Base-by-base conservation (phyloP, 2,329 filamentous ascomycete genomes). In the Colletotrichum agaves region DNA sequence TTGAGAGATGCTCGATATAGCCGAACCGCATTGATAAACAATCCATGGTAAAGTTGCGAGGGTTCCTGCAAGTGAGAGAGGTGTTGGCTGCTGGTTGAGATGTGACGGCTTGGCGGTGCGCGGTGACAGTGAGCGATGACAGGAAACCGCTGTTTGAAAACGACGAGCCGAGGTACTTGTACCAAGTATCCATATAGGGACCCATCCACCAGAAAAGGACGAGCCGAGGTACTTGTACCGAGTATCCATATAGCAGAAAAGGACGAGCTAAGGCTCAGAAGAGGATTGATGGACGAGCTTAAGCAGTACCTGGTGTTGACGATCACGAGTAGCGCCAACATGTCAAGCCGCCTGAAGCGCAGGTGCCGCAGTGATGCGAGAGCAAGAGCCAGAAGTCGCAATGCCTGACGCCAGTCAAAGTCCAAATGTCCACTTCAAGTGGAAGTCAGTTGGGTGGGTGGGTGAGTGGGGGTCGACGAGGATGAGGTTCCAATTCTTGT, bases 281-380 rank as follows among this genome's bases (percentile, higher is more conserved):
- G 50, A 27, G 33, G 27, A 49, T 46, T 41, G 41, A 49, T 31
- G 5, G 41, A 57, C 58, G 50, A 62, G 63, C 63, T 65, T 44
- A 7, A 65, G 47, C 33, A 31, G 21, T 13, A 21, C 39, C 63
- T 66, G 56, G 63, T 58, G 63, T 35, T 17, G 58, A 62, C 49
- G 63, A 62, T 56, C 49, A n/a, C 33, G 15, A 56, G 50, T 61
- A 62, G 63, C 50, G 59, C 35, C 19, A 59, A 27, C 33, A 6
- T 63, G 63, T 44, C 49, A 41, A 66, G 57, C 63, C 58, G 58
- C 58, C 49, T 62, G 55, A 66, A 55, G 63, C 57, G 58, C 57
- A 35, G 21, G 19, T 27, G 37, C 15, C 12, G 43, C 53, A 27
- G 35, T 4, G 15, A 23, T n/a, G 35, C 17, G 52, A 41, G 37